Evolutionary conservation across 2,329 filamentous ascomycete genomes (phyloP).

Genomic region (Alternaria arbusti): DNA sequence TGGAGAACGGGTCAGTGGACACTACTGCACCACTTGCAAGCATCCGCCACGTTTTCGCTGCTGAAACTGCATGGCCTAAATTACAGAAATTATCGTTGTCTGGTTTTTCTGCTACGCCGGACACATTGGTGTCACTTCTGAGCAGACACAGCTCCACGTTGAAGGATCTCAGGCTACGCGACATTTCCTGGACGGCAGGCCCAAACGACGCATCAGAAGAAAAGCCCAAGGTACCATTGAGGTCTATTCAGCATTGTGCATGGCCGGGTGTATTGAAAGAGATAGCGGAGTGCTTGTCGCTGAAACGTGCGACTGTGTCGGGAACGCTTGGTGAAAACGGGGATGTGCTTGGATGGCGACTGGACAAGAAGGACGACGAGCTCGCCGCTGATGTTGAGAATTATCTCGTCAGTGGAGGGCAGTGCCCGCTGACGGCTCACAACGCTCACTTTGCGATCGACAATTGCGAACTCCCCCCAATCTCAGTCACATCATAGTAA

Average conservation of each 20-base stretch:
- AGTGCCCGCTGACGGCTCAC: background rate
- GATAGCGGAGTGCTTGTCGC: background rate
- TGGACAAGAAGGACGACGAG: background rate
- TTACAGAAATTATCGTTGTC: constrained; percentile 14
- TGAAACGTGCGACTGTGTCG: constrained; percentile 5
- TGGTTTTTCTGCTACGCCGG: constrained; percentile 5
- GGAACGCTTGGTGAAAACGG: background rate
- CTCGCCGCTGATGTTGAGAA: background rate
- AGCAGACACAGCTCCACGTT: constrained; percentile 13
- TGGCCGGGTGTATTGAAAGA: background rate
- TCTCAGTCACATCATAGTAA: background rate
- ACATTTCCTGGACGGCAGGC: background rate
- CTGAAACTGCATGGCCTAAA: background rate
- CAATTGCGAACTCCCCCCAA: background rate
- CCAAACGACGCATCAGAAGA: background rate
- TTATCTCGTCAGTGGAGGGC: background rate
- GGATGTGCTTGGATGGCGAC: background rate
- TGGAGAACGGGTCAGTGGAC: background rate
- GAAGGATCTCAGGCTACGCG: constrained; percentile 13
- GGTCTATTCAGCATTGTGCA: background rate
- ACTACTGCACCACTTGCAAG: background rate
- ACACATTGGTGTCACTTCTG: constrained; percentile 7
- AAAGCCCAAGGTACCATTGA: background rate
- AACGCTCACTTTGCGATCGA: background rate
- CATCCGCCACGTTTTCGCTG: background rate